Base-by-base conservation (phyloP, 768 basidiomycete genomes). In the Leucocoprinus sp. region DNA sequence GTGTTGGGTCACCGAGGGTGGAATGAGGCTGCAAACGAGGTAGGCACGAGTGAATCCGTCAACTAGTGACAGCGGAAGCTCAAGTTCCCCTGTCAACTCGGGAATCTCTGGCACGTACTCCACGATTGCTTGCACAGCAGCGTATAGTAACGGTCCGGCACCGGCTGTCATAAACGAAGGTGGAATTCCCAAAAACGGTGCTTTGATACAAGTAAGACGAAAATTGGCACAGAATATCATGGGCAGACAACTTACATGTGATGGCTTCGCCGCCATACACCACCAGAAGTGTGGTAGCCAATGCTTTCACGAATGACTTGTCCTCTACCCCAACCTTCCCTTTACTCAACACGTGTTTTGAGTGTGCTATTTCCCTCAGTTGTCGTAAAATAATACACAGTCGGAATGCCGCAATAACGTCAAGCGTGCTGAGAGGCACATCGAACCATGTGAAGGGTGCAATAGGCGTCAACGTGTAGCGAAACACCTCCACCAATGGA, bases 111-210 rank as follows among this genome's bases (percentile, higher is more conserved):
- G 89, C 5, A 90, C 59, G 27, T 65, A 57, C 19, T 82, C 74
- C 19, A 85, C 72, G 37, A 83, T 54, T 9, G 75, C 76, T 61
- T 89, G 88, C 0, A 71, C 63, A 11, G 61, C 57, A 8, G 72
- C 62, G 60, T 84, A 91, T 21, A 93, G 66, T 1, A 71, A 60
- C 1, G 84, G 80, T 3, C 78, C 69, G 6, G 75, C 69, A 1
- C 82, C 82, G 0, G 82, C 84, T n/a, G 79, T 50, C 71, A 93
- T 76, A 66, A 92, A 93, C 7, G 88, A 90, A 0, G 87, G 78
- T 1, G 85, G 72, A 22, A 75, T 54, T 3, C 81, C 74, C 43
- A 89, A 66, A 23, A 80, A 66, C 27, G 84, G 79, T 9, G 71
- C 84, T 86, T 53, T 11, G 22, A 45, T 49, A 26, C 29, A 21